Conservation (phyloP, 495 filamentous ascomycete genomes). For the Penicillium robsamsonii region DNA sequence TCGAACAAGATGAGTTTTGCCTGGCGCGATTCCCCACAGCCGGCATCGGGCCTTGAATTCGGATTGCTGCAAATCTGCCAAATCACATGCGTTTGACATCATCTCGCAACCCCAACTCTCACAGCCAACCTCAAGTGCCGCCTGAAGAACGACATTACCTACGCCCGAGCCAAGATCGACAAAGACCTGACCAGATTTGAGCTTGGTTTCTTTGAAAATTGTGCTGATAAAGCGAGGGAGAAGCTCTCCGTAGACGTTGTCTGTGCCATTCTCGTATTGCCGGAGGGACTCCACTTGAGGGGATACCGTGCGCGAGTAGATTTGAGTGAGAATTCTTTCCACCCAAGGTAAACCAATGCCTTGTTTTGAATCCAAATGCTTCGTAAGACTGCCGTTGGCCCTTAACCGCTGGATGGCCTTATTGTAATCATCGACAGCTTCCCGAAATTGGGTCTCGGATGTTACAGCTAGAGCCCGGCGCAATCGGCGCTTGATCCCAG, state of each 20-base stretch:
- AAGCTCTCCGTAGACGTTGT: slow-evolving; percentile 93
- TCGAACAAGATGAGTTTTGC: slow-evolving; percentile 72
- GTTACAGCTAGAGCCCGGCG: slow-evolving; percentile 62
- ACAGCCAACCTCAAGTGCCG: slow-evolving; percentile 88
- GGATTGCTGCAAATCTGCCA: slow-evolving; percentile 80
- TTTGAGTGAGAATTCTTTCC: slow-evolving; percentile 79
- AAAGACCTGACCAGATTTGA: slow-evolving; percentile 80
- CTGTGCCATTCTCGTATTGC: slow-evolving; percentile 80
- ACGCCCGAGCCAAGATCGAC: slow-evolving; percentile 94
- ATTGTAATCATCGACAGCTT: slow-evolving; percentile 75
- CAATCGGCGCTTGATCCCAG: slow-evolving; percentile 68
- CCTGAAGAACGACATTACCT: slow-evolving; percentile 92
- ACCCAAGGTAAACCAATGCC: slow-evolving; percentile 66
- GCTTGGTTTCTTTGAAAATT: slow-evolving; percentile 72
- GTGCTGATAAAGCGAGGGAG: slow-evolving; percentile 77
- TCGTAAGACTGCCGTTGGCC: slow-evolving; percentile 63
- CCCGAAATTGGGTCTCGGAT: slow-evolving; percentile 65
- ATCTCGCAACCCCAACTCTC: slow-evolving; percentile 96
- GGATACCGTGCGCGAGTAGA: slow-evolving; percentile 88
- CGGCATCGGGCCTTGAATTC: slow-evolving; percentile 83
- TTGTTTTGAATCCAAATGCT: slow-evolving; percentile 63
- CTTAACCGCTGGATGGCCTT: slow-evolving; percentile 56
- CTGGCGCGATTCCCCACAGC: slow-evolving; percentile 83
- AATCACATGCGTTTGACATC: slow-evolving; percentile 80
- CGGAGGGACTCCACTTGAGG: slow-evolving; percentile 77